Base-by-base conservation (phyloP, 352 stramenopile genomes). In the Phytopythium vexans region DNA sequence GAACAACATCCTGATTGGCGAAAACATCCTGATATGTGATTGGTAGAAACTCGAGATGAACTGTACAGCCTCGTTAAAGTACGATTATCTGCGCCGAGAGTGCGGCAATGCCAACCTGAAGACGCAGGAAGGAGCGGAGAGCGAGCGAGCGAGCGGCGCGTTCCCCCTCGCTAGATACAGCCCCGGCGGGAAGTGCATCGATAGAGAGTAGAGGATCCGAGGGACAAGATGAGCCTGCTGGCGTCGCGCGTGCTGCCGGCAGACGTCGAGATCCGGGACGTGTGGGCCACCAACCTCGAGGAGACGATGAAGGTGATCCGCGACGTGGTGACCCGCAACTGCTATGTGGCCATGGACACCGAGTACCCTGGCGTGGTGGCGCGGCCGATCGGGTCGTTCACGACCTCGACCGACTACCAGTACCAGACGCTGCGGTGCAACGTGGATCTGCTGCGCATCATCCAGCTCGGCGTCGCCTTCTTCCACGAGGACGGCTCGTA, bases 281-380 rank as follows among this genome's bases (percentile, higher is more conserved):
- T 98, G 10, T 98, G 94, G 92, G 76, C 81, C 6, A 72, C 74
- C 6, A 98, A 97, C 64, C 55, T 98, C n/a, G 92, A 98, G 12
- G 78, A 96, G 48, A 83, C 95, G 52, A 99, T 99, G 96, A 91
- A 89, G 44, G 65, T 82, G 31, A 99, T 99, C 57, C 89, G 97
- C 31, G 81, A 98, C 49, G 75, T 99, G 15, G 92, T 99, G 52
- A 88, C 96, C 52, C 92, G 88, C 42, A 97, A 98, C 66, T 97
- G 92, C 42, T 99, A 98, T 74, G 92, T 99, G 37, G 97, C 97
- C 31, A 99, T 99, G 97, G 97, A 99, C 74, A 99, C 97, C 4
- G 97, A 99, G 82, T 99, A 99, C 74, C 97, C 97, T 6, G 97
- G 97, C 45, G 96, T 99, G 12, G 97, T 99, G 37, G 97, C 97